Percentiles rank a stretch among this genome's conserved stretches.
These are phyloP conservation scores for Logfia minima DNA, from an alignment of 129 eudicot species.

Conservation along the genomic window DNA sequence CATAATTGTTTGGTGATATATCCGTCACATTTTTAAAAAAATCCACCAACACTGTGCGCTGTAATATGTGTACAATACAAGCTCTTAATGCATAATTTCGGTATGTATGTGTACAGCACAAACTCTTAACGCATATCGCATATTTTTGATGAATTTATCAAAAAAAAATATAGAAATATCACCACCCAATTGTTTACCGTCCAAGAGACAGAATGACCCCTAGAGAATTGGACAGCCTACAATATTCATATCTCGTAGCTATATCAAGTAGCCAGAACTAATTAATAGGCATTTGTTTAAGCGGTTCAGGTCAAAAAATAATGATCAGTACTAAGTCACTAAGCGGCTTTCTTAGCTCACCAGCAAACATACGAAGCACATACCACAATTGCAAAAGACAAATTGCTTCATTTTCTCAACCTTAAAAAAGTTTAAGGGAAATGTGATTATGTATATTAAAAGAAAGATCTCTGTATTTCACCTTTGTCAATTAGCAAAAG, in stretches of 20 bases:
- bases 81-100: too few species aligned
- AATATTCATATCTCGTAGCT: neutral
- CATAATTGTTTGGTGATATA: too few species aligned
- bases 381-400: neutral
- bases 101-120: too few species aligned
- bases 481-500: neutral
- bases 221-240: neutral
- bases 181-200: too few species aligned
- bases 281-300: neutral
- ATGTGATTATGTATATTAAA: neutral
- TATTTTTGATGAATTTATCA: too few species aligned
- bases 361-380: neutral
- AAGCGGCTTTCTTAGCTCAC: neutral
- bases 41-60: too few species aligned
- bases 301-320: neutral
- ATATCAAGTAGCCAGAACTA: neutral
- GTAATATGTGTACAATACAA: too few species aligned
- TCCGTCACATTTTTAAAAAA: too few species aligned
- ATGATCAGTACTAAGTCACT: neutral
- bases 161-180: too few species aligned
- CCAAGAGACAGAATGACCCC: neutral
- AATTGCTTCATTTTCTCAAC: conserved; percentile 18
- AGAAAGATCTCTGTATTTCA: conserved; percentile 1
- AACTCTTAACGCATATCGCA: too few species aligned
- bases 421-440: conserved; percentile 1